These are phyloP conservation scores for Colletotrichum gigasporum DNA, from an alignment of 2,329 filamentous ascomycete species.

Conservation along the genomic window DNA sequence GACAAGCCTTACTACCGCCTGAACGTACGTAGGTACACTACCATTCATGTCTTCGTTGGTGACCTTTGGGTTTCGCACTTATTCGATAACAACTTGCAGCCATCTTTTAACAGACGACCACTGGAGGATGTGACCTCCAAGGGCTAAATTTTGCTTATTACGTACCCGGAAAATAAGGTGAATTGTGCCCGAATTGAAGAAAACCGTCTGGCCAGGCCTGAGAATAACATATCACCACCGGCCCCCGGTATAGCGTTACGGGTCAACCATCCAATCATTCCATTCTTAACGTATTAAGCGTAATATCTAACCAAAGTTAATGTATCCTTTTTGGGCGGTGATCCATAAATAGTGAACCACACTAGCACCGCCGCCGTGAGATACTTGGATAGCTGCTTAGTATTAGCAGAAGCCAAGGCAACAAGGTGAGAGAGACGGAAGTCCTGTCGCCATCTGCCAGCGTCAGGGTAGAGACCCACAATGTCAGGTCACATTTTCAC, in stretches of 20 bases:
- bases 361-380: background rate
- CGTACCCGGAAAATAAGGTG: slow-evolving; percentile 45
- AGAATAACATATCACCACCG: slow-evolving; percentile 44
- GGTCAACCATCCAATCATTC: slow-evolving; percentile 35
- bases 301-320: slow-evolving; percentile 45
- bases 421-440: background rate
- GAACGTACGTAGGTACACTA: too few relatives aligned
- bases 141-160: slow-evolving; percentile 40
- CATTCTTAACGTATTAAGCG: slow-evolving; percentile 37
- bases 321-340: slow-evolving; percentile 38
- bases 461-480: too few relatives aligned
- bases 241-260: slow-evolving; percentile 36
- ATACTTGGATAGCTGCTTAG: background rate
- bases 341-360: slow-evolving; percentile 37
- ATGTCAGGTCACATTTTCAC: too few relatives aligned
- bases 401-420: too few relatives aligned
- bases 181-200: slow-evolving; percentile 44
- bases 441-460: background rate
- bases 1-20: too few relatives aligned
- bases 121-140: slow-evolving; percentile 45
- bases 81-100: too few relatives aligned
- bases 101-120: too few relatives aligned
- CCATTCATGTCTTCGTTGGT: too few relatives aligned
- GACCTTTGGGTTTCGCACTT: too few relatives aligned
- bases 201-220: slow-evolving; percentile 44